Evolutionary conservation across 805 yeast species (phyloP).

Genomic region (Suhomyces pyralidae): DNA sequence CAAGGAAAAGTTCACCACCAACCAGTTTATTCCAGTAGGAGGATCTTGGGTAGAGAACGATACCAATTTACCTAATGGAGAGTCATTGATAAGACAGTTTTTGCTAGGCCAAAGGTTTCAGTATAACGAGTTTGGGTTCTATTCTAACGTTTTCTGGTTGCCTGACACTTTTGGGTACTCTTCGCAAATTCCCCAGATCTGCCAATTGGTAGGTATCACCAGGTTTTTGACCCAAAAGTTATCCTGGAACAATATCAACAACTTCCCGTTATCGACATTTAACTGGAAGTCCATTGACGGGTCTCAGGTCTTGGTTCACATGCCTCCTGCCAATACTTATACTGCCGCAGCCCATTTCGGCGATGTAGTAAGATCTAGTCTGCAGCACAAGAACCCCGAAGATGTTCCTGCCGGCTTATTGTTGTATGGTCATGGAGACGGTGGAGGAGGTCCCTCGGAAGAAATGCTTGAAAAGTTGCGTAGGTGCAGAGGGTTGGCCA

Average conservation of each 20-base stretch:
- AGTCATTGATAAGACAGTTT: slow-evolving; percentile 83
- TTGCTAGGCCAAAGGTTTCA: slow-evolving; percentile 87
- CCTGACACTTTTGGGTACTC: slow-evolving; percentile 98
- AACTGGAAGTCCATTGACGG: slow-evolving; percentile 97
- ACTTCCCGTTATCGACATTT: slow-evolving; percentile 85
- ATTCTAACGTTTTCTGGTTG: slow-evolving; percentile 82
- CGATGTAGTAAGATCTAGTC: slow-evolving; percentile 77
- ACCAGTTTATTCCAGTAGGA: slow-evolving; percentile 86
- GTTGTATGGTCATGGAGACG: slow-evolving; percentile 92
- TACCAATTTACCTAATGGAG: slow-evolving; percentile 94
- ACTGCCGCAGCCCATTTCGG: slow-evolving; percentile 93
- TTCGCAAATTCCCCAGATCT: slow-evolving; percentile 90
- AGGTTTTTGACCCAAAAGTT: slow-evolving; percentile 89
- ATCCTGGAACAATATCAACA: slow-evolving; percentile 94
- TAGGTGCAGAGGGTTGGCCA: slow-evolving; percentile 83
- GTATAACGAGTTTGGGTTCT: slow-evolving; percentile 70
- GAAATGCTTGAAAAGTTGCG: slow-evolving; percentile 92
- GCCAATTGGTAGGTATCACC: slow-evolving; percentile 81
- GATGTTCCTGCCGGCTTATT: slow-evolving; percentile 78
- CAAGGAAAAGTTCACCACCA: slow-evolving; percentile 62
- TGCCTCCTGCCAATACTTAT: slow-evolving; percentile 97
- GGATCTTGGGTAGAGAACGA: slow-evolving; percentile 99
- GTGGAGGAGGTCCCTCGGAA: slow-evolving; percentile 97
- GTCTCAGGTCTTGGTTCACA: slow-evolving; percentile 87
- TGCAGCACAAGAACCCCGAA: slow-evolving; percentile 80